Evolutionary conservation across 495 filamentous ascomycete species (phyloP), one percentile per base, ranked within the genome.

Genomic region (Parmelia sp.): DNA sequence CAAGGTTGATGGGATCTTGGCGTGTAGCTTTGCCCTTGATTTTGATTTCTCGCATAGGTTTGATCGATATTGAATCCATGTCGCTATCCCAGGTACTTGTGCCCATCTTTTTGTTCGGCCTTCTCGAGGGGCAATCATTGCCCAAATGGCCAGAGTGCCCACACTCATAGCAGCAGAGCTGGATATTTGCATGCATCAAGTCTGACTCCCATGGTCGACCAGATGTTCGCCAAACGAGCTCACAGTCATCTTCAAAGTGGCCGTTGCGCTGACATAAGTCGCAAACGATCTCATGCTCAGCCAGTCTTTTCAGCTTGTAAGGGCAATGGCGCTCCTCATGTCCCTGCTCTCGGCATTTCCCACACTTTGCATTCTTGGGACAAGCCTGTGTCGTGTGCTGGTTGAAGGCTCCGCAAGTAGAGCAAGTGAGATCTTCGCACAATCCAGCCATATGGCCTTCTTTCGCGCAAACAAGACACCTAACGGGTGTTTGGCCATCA

Each of bases 401-500:
- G 31, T 66, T 69, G 62, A 61, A 57, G 31, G 49, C 55, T 40
- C 66, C 66, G 39, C 68, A 73, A 39, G 29, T 15, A n/a, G 56
- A 62, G 57, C 70, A 68, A 49, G 49, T 47, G 17, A 66, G 62
- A 63, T 69, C 39, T 71, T 79, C 78, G 68, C 81, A 83, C 29
- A 77, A 72, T 15, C 73, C 73, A 29, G 73, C 72, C 63, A 80
- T 66, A 63, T 83, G 81, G 11, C 79, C 81, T 65, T 76, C 68
- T 29, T 71, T 65, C 40, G 77, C 71, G 61, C 81, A 83, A 61
- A 80, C 78, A 74, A 83, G 55, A 74, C 73, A 66, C 53, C 63
- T 63, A 75, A 87, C 71, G 79, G 89, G 89, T 78, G 84, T 59
- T 79, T 88, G 73, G 74, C 84, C 74, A 75, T 91, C 72, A 78